Conservation (phyloP, 208 protist species). For the Leptomonas seymouri region DNA sequence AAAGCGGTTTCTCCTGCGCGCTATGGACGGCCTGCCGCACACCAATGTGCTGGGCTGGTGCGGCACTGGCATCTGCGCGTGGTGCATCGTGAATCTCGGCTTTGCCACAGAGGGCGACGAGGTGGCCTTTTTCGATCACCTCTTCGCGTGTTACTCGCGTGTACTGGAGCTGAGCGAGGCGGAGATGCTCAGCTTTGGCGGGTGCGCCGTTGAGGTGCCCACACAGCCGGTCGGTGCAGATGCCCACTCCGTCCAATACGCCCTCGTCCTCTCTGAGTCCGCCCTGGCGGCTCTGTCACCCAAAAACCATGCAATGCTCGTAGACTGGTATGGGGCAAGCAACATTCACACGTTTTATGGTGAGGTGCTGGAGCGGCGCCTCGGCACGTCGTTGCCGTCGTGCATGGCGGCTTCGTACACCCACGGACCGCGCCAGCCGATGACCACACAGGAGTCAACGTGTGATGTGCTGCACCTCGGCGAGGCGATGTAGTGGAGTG, state of each 20-base stretch:
- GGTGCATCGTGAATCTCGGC: slow-evolving; percentile 51
- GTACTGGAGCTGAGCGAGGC: slow-evolving; percentile 59
- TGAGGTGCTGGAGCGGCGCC: slow-evolving; percentile 62
- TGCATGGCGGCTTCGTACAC: slow-evolving; percentile 54
- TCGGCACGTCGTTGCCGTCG: slow-evolving; percentile 55
- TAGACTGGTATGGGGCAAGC: slow-evolving; percentile 63
- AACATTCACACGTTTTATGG: slow-evolving; percentile 68
- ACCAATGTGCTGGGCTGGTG: slow-evolving; percentile 84
- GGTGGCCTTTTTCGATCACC: slow-evolving; percentile 62
- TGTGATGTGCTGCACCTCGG: slow-evolving; percentile 38
- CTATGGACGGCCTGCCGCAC: slow-evolving; percentile 41
- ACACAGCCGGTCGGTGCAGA: not conserved
- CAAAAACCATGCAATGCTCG: slow-evolving; percentile 36
- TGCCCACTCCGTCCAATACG: slow-evolving; percentile 20
- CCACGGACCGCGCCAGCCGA: slow-evolving; percentile 44
- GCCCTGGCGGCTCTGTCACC: slow-evolving; percentile 39
- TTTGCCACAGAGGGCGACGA: slow-evolving; percentile 60
- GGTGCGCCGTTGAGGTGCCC: slow-evolving; percentile 59
- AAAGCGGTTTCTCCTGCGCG: slow-evolving; percentile 64
- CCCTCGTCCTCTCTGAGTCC: slow-evolving; percentile 62
- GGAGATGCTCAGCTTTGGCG: slow-evolving; percentile 67
- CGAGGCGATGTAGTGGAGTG: slow-evolving; percentile 1
- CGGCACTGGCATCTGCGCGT: slow-evolving; percentile 80
- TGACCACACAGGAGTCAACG: slow-evolving; percentile 29
- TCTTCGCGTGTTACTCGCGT: slow-evolving; percentile 48